Evolutionary conservation across 1,284 basidiomycete genomes (phyloP), one percentile per base, ranked within the genome.

Genomic region (Ustilago curta): DNA sequence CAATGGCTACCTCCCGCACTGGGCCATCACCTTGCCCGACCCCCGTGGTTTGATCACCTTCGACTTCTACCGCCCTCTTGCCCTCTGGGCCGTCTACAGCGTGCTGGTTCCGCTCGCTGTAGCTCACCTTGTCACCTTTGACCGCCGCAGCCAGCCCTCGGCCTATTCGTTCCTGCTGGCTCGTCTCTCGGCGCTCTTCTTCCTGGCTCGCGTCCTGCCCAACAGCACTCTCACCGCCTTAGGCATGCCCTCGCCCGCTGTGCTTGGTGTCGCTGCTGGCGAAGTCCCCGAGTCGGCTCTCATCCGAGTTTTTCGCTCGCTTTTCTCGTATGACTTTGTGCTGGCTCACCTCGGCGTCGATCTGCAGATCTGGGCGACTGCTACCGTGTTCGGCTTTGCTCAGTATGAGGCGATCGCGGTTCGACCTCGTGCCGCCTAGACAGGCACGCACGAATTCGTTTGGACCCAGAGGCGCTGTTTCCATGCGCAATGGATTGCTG

Each of bases 51-150:
- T 78, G 55, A 37, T 73, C 47, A 65, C 67, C 58, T 35, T 75
- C 19, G 63, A 50, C 57, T 80, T 79, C 56, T 77, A 77, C 75
- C 67, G 70, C 21, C 76, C 77, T 27, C 59, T 81, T 9, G 44
- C 68, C 8, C 70, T 81, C 43, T 81, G 80, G 80, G 62, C 64
- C 31, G 27, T 71, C 40, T 80, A 75, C 70, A 77, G 65, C 59
- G 76, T 80, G 18, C 61, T 74, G 8, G 57, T 80, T 11, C 78
- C 78, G 25, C 54, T 69, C 23, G 61, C 76, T 32, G 68, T 76
- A 5, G 49, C 78, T 31, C 78, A 80, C 55, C 74, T 80, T 8
- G 57, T 80, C 63, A 80, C 78, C 19, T 80, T 80, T 50, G 75
- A 79, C 53, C 63, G 78, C 18, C 64, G 62, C 29, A 37, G 58